These are phyloP conservation scores for Grammothele lineata DNA, from an alignment of 768 basidiomycete genomes.

Conservation along the genomic window DNA sequence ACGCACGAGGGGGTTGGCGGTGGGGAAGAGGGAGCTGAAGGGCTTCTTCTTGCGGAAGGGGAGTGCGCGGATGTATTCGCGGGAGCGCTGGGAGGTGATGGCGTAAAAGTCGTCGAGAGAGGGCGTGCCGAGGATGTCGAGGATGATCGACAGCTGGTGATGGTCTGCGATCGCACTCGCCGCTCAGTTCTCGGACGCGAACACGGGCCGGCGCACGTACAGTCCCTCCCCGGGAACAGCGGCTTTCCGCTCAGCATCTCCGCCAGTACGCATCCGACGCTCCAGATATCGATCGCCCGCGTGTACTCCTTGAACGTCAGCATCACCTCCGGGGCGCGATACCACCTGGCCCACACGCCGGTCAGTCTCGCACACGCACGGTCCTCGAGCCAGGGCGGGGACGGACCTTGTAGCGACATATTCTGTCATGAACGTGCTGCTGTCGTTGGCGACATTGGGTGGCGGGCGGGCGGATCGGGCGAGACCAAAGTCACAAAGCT, in stretches of 20 bases:
- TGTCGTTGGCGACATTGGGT: slow-evolving; percentile 68
- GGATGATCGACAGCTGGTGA: slow-evolving; percentile 88
- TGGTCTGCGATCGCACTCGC: slow-evolving; percentile 48
- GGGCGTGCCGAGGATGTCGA: slow-evolving; percentile 90
- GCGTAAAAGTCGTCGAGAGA: slow-evolving; percentile 94
- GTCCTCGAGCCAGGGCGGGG: neutral
- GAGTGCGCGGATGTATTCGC: slow-evolving; percentile 86
- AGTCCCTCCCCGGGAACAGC: slow-evolving; percentile 92
- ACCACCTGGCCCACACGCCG: slow-evolving; percentile 60
- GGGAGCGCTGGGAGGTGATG: slow-evolving; percentile 72
- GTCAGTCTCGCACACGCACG: too few species aligned
- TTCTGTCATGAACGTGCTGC: slow-evolving; percentile 84
- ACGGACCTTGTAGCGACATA: slow-evolving; percentile 88
- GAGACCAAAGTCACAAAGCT: slow-evolving; percentile 87
- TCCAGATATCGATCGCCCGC: slow-evolving; percentile 83
- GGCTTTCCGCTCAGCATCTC: slow-evolving; percentile 93
- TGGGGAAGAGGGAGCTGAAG: slow-evolving; percentile 66
- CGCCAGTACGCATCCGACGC: slow-evolving; percentile 81
- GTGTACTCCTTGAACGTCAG: slow-evolving; percentile 97
- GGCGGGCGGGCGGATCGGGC: slow-evolving; percentile 75
- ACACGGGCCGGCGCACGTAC: slow-evolving; percentile 37
- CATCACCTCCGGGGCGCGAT: slow-evolving; percentile 98
- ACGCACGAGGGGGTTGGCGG: slow-evolving; percentile 63
- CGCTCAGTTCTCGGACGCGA: too few species aligned
- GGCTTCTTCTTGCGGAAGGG: slow-evolving; percentile 81